Evolutionary conservation across 2,329 filamentous ascomycete genomes (phyloP).

Genomic region (Beauveria sp.): DNA sequence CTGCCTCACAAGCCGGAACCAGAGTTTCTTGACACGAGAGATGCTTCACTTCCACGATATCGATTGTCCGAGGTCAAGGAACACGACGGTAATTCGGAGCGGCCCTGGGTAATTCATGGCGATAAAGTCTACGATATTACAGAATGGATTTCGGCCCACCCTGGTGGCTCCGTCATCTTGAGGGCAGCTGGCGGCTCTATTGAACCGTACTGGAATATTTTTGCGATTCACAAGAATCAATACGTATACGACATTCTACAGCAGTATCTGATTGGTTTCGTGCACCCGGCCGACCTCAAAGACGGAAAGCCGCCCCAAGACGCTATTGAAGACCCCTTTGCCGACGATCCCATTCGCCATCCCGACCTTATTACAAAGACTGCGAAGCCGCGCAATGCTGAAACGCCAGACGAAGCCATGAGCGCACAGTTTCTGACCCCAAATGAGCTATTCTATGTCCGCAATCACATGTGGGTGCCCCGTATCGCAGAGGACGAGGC

Average conservation of each 20-base stretch:
- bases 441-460: constrained; percentile 49
- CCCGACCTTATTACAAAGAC: constrained; percentile 42
- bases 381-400: constrained; percentile 52
- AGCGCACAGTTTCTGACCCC: constrained; percentile 45
- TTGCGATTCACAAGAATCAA: constrained; percentile 58
- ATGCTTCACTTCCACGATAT: constrained; percentile 39
- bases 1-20: not conserved
- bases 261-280: constrained; percentile 55
- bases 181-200: constrained; percentile 57
- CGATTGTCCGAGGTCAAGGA: constrained; percentile 43
- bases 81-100: constrained; percentile 42
- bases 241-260: constrained; percentile 58
- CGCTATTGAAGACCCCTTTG: constrained; percentile 53
- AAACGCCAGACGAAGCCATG: constrained; percentile 45
- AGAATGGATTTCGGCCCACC: constrained; percentile 58
- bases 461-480: constrained; percentile 59
- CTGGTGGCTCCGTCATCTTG: constrained; percentile 61
- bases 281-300: constrained; percentile 51
- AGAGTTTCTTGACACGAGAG: constrained; percentile 21
- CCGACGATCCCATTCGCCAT: constrained; percentile 45
- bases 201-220: constrained; percentile 64
- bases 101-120: constrained; percentile 57
- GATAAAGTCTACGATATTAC: constrained; percentile 65
- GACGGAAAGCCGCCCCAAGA: constrained; percentile 46
- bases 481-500: constrained; percentile 30